These are phyloP conservation scores for Verbena officinalis DNA, from an alignment of 257 asterid genomes.

Conservation along the genomic window DNA sequence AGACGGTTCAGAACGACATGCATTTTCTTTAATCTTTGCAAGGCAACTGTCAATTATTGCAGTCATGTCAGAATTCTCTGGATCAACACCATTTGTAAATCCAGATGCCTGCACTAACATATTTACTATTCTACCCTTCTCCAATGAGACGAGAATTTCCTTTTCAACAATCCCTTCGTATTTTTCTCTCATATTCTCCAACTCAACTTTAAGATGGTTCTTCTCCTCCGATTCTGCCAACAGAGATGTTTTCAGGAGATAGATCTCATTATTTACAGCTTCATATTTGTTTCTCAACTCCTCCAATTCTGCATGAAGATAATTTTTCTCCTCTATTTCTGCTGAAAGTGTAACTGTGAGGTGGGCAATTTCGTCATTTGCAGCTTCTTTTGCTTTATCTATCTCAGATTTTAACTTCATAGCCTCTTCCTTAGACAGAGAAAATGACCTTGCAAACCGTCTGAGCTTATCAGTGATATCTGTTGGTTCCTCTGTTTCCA, in stretches of 20 bases:
- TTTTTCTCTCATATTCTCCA: slow-evolving; percentile 50
- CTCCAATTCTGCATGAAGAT: slow-evolving; percentile 67
- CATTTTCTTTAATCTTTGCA: slow-evolving; percentile 60
- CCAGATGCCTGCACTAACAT: slow-evolving; percentile 77
- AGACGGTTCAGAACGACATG: slow-evolving; percentile 45
- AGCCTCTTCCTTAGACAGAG: slow-evolving; percentile 59
- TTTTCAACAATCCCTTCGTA: slow-evolving; percentile 51
- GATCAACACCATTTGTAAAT: slow-evolving; percentile 41
- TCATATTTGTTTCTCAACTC: slow-evolving; percentile 50
- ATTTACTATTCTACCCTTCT: slow-evolving; percentile 57
- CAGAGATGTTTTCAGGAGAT: slow-evolving; percentile 54
- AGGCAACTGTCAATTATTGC: slow-evolving; percentile 57
- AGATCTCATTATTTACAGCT: slow-evolving; percentile 54
- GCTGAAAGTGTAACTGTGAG: slow-evolving; percentile 58
- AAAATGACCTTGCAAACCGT: slow-evolving; percentile 65
- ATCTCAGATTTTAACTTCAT: slow-evolving; percentile 57
- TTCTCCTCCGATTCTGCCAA: slow-evolving; percentile 73
- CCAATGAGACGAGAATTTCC: slow-evolving; percentile 47
- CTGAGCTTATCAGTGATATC: slow-evolving; percentile 63
- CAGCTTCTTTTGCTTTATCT: slow-evolving; percentile 53
- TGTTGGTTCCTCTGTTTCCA: slow-evolving; percentile 44
- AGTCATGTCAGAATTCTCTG: slow-evolving; percentile 46
- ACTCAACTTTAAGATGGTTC: slow-evolving; percentile 50
- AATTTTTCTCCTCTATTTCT: slow-evolving; percentile 62
- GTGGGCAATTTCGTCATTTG: slow-evolving; percentile 53